phyloP scores from a whole-genome alignment of 2,329 filamentous ascomycete genomes.

The Ceratocystis alfenasii region DNA sequence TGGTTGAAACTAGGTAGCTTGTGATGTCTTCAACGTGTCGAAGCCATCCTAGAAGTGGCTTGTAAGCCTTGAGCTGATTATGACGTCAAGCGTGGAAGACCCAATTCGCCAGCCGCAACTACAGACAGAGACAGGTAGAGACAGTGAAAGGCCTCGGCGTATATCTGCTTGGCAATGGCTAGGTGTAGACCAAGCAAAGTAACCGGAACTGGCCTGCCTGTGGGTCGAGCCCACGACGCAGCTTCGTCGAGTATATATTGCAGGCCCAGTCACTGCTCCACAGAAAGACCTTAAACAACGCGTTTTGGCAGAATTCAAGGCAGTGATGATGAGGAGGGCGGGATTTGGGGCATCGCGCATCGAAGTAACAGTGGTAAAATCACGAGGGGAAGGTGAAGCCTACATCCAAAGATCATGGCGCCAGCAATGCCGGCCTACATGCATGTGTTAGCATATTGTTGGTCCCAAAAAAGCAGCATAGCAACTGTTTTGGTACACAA shows the following conservation, averaged over 20 bases:
- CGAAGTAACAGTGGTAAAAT: constrained; percentile 9
- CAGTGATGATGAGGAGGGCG: neutral
- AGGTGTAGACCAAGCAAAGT: neutral
- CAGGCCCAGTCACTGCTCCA: neutral
- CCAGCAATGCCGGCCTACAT: constrained; percentile 61
- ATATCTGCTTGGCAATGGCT: neutral
- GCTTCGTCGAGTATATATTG: neutral
- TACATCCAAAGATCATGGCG: constrained; percentile 79
- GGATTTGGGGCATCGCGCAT: neutral
- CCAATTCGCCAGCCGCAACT: neutral
- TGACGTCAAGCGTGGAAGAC: neutral
- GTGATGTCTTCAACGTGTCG: neutral
- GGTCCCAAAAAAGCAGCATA: neutral
- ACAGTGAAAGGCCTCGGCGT: neutral
- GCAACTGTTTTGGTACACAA: neutral
- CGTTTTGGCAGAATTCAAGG: neutral
- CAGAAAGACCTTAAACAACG: neutral
- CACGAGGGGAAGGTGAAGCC: constrained; percentile 28
- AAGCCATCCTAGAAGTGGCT: neutral
- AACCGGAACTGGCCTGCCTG: neutral
- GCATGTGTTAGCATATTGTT: constrained; percentile 6
- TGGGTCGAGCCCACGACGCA: neutral
- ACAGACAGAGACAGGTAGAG: neutral
- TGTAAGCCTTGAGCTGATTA: neutral
- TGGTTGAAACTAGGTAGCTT: neutral